phyloP scores from a whole-genome alignment of 805 yeast species.

The Nakazawaea ishiwadae region DNA sequence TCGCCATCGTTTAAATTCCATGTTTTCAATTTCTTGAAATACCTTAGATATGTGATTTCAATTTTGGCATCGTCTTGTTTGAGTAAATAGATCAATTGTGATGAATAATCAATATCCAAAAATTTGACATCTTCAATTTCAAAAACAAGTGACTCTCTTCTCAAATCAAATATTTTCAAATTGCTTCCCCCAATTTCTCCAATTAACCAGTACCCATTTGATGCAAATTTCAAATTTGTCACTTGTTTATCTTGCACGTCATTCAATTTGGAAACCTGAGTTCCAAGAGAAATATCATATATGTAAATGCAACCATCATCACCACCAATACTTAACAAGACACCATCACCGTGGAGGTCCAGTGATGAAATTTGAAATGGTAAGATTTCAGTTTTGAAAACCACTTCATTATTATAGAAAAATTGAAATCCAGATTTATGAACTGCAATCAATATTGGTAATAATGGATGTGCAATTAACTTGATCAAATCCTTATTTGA shows the following conservation, averaged over 20 bases:
- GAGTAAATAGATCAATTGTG: conserved; percentile 8
- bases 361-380: background rate
- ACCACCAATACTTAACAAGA: conserved; percentile 31
- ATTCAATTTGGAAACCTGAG: conserved; percentile 28
- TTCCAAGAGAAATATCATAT: conserved; percentile 34
- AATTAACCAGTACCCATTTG: conserved; percentile 62
- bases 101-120: conserved; percentile 5
- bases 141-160: conserved; percentile 27
- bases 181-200: conserved; percentile 23
- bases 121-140: conserved; percentile 3
- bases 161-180: conserved; percentile 40
- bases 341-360: conserved; percentile 33
- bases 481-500: background rate
- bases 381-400: background rate
- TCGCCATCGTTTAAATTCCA: conserved; percentile 5
- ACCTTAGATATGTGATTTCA: conserved; percentile 5
- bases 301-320: conserved; percentile 29
- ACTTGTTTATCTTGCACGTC: conserved; percentile 21
- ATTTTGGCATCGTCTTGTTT: background rate
- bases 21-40: conserved; percentile 9
- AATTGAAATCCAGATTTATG: conserved; percentile 1
- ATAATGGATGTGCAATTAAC: conserved; percentile 5
- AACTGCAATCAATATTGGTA: conserved; percentile 2
- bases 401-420: background rate
- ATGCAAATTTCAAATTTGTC: conserved; percentile 43